A percentile compares a stretch with the other conserved stretches of the same genome.
phyloP scores from a whole-genome alignment of 1,139 yeast genomes.

The Zygoascus meyerae region DNA sequence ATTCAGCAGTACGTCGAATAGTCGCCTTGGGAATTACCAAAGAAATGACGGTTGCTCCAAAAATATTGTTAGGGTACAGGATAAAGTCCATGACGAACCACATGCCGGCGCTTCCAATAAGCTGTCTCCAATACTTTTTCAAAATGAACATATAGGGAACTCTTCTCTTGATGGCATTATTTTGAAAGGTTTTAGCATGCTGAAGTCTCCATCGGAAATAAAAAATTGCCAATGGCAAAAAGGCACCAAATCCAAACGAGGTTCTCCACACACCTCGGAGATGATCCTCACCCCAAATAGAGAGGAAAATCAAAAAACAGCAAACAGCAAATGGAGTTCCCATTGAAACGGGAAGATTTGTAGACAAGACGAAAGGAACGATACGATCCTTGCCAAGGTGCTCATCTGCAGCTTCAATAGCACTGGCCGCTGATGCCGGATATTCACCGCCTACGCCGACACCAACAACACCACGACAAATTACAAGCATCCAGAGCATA shows the following conservation, averaged over 20 bases:
- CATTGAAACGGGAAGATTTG: constrained; percentile 77
- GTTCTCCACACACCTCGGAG: constrained; percentile 65
- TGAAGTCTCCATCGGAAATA: constrained; percentile 65
- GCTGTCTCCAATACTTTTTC: constrained; percentile 80
- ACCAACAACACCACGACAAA: constrained; percentile 78
- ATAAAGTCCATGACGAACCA: constrained; percentile 92
- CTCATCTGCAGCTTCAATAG: constrained; percentile 81
- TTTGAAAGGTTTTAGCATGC: constrained; percentile 64
- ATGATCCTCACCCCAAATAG: constrained; percentile 10
- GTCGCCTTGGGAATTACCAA: constrained; percentile 54
- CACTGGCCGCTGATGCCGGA: constrained; percentile 86
- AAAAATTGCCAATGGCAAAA: constrained; percentile 73
- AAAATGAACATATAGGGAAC: constrained; percentile 64
- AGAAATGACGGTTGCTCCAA: constrained; percentile 60
- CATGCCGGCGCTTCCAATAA: constrained; percentile 58
- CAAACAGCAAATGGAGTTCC: constrained; percentile 8
- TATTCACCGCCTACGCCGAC: constrained; percentile 77
- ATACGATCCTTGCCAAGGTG: constrained; percentile 78
- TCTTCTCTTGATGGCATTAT: constrained; percentile 55
- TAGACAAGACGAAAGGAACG: constrained; percentile 58
- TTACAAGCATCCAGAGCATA: constrained; percentile 73
- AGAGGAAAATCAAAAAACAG: constrained; percentile 6
- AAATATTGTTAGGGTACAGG: constrained; percentile 77
- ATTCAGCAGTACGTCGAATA: constrained; percentile 30
- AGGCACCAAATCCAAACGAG: constrained; percentile 78